These are phyloP conservation scores for Trichoderma hamatum DNA, from an alignment of 2,329 filamentous ascomycete genomes.

Conservation along the genomic window DNA sequence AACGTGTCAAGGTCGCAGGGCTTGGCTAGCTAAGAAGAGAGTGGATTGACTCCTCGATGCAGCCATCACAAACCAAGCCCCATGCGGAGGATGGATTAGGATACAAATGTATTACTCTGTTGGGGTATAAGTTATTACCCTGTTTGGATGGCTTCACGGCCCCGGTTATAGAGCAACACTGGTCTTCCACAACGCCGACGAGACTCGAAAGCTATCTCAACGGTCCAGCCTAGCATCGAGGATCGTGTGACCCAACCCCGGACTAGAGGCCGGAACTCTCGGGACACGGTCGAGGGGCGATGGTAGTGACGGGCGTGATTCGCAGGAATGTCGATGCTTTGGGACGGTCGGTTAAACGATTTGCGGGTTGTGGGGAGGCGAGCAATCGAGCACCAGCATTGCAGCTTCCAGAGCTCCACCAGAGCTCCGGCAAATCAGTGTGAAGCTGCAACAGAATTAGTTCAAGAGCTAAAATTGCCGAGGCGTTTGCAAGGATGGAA, in stretches of 20 bases:
- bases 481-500: conserved; percentile 2
- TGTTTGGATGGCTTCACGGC: not conserved
- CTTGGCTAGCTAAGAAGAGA: conserved; percentile 4
- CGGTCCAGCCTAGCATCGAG: not conserved
- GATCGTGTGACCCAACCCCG: conserved; percentile 12
- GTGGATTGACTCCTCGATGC: not conserved
- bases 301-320: conserved; percentile 17
- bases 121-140: not conserved
- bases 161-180: not conserved
- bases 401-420: conserved; percentile 2
- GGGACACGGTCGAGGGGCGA: conserved; percentile 26
- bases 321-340: conserved; percentile 2
- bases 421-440: conserved; percentile 22
- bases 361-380: not conserved
- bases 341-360: not conserved
- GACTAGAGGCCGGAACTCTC: conserved; percentile 25
- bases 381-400: not conserved
- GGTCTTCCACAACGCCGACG: conserved; percentile 8
- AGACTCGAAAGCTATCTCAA: not conserved
- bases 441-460: not conserved
- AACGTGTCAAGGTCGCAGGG: conserved; percentile 1
- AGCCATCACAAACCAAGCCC: conserved; percentile 9
- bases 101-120: conserved; percentile 3
- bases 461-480: conserved; percentile 13
- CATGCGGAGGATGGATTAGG: conserved; percentile 2